phyloP scores from a whole-genome alignment of 345 rosid genomes.

The Bruguiera gymnorhiza region DNA sequence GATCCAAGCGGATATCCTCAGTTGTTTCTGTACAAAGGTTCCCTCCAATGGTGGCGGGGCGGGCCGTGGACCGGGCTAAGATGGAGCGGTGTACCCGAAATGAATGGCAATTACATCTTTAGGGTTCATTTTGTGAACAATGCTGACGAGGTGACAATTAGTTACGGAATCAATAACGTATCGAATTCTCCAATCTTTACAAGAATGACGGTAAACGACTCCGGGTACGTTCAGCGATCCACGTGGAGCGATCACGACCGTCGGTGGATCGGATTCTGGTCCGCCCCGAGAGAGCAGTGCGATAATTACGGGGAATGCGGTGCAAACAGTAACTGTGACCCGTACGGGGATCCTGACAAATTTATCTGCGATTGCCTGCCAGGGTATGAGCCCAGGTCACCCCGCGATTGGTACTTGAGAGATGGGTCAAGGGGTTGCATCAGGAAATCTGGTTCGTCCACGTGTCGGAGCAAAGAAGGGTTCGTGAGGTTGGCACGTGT shows the following conservation, averaged over 20 bases:
- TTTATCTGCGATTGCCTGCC: conserved; percentile 65
- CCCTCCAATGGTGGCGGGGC: conserved; percentile 36
- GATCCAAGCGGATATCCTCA: conserved; percentile 48
- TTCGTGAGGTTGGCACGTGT: conserved; percentile 23
- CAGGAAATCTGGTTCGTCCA: conserved; percentile 20
- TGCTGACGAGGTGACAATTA: conserved; percentile 32
- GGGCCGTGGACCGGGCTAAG: conserved; percentile 63
- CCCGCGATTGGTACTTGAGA: conserved; percentile 50
- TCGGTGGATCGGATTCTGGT: conserved; percentile 52
- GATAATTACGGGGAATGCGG: conserved; percentile 65
- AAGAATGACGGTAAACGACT: conserved; percentile 48
- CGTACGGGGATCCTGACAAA: conserved; percentile 24
- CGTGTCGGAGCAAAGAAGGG: conserved; percentile 26
- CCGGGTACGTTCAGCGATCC: conserved; percentile 40
- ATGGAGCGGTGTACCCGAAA: conserved; percentile 70
- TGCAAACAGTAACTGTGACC: conserved; percentile 46
- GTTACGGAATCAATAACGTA: conserved; percentile 22
- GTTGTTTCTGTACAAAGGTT: conserved; percentile 39
- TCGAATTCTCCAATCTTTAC: conserved; percentile 31
- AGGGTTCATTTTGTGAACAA: conserved; percentile 25
- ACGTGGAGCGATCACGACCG: conserved; percentile 44
- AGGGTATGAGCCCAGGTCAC: conserved; percentile 59
- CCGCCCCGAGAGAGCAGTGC: conserved; percentile 57
- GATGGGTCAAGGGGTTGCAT: conserved; percentile 54
- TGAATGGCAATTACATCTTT: conserved; percentile 38